Evolutionary conservation across 768 basidiomycete genomes (phyloP).

Genomic region (Lentinula edodes): DNA sequence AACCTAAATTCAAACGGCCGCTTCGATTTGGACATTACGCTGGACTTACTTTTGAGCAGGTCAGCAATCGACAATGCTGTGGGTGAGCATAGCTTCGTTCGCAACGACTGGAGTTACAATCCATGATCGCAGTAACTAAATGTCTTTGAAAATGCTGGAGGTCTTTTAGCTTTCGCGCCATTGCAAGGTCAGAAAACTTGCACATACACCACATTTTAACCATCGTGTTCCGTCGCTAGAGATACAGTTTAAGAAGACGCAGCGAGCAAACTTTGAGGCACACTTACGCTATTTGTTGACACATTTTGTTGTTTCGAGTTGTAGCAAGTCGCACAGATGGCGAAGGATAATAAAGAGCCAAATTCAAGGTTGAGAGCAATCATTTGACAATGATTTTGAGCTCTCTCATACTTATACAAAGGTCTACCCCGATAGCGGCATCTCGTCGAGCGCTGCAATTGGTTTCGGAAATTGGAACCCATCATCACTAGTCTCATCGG

Average conservation of each 20-base stretch:
- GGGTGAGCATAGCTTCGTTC: slow-evolving; percentile 60
- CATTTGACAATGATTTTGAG: neutral
- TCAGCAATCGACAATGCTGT: slow-evolving; percentile 43
- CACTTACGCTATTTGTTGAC: slow-evolving; percentile 69
- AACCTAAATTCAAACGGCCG: no score
- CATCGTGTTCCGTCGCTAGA: slow-evolving; percentile 72
- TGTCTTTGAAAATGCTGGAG: slow-evolving; percentile 76
- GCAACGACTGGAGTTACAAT: slow-evolving; percentile 63
- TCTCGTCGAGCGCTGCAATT: neutral
- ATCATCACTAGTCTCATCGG: neutral
- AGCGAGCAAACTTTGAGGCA: neutral
- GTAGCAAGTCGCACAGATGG: neutral
- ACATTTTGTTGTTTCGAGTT: slow-evolving; percentile 39
- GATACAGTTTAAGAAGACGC: slow-evolving; percentile 10
- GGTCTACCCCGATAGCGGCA: neutral
- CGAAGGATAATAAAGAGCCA: no score
- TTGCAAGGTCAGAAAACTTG: neutral
- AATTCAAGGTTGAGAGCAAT: neutral
- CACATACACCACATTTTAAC: slow-evolving; percentile 60
- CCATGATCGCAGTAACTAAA: slow-evolving; percentile 65
- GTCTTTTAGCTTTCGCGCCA: neutral
- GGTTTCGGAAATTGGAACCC: neutral
- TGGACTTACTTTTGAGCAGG: slow-evolving; percentile 52
- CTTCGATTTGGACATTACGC: neutral
- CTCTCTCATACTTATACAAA: neutral